Evolutionary conservation across 768 basidiomycete genomes (phyloP).

Genomic region (Russula abietina): DNA sequence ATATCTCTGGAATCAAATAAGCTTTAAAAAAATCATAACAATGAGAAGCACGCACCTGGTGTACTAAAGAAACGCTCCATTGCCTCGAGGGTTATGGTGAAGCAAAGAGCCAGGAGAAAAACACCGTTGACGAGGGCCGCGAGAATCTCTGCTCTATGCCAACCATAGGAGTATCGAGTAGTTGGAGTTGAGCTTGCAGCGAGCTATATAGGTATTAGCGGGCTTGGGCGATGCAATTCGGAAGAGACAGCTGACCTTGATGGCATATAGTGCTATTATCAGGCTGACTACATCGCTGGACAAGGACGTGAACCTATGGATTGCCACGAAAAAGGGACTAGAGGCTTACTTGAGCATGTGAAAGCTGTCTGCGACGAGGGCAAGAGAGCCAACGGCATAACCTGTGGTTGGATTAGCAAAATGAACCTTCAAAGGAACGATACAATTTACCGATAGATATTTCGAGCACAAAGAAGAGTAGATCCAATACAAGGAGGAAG

Average conservation of each 20-base stretch:
- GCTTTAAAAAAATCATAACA: neutral
- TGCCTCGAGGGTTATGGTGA: conserved; percentile 91
- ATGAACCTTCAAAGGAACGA: neutral
- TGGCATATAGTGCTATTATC: conserved; percentile 91
- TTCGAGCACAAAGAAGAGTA: conserved; percentile 82
- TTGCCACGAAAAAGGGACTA: neutral
- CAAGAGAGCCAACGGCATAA: conserved; percentile 93
- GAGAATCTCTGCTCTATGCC: conserved; percentile 96
- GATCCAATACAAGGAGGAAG: conserved; percentile 76
- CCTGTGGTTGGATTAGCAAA: conserved; percentile 40
- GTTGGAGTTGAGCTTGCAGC: conserved; percentile 52
- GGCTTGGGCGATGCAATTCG: conserved; percentile 8
- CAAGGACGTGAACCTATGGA: conserved; percentile 16
- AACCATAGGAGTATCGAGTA: conserved; percentile 92
- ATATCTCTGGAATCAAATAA: conserved; percentile 56
- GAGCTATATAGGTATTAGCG: conserved; percentile 41
- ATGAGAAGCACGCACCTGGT: conserved; percentile 48
- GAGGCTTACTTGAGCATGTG: conserved; percentile 92
- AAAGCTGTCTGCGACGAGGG: conserved; percentile 93
- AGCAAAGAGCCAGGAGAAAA: conserved; percentile 93
- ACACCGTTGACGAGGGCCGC: conserved; percentile 95
- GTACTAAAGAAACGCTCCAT: conserved; percentile 82
- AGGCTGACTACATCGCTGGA: conserved; percentile 93
- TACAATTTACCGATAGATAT: conserved; percentile 59
- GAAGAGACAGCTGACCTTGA: conserved; percentile 47